A percentile compares a stretch with the other conserved stretches of the same genome.
Conservation (phyloP, 2,329 filamentous ascomycete genomes). For the Fusarium incarnatum region DNA sequence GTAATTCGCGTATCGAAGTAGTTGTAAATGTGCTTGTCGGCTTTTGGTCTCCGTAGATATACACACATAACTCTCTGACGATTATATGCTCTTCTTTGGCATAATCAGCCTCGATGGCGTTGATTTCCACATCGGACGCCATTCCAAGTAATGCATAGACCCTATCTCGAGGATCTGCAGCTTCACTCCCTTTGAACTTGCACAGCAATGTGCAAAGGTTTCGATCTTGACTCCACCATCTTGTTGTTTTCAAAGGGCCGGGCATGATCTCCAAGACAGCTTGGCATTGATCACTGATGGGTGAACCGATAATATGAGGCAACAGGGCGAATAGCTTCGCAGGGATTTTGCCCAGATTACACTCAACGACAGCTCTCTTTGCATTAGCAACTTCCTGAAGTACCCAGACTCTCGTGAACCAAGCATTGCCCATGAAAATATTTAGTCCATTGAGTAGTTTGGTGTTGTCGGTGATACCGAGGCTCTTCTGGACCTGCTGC, state of each 20-base stretch:
- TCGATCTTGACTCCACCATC: conserved; percentile 19
- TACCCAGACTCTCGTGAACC: conserved; percentile 30
- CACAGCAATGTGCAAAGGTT: conserved; percentile 9
- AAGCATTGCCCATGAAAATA: accelerated
- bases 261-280: conserved; percentile 33
- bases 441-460: background rate
- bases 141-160: conserved; percentile 23
- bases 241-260: background rate
- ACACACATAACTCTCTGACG: background rate
- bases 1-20: background rate
- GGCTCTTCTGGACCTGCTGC: accelerated
- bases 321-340: background rate
- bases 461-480: accelerated
- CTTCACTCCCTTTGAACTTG: background rate
- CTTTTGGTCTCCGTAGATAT: background rate
- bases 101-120: conserved; percentile 1
- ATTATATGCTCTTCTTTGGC: background rate
- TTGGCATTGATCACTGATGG: background rate
- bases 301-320: background rate
- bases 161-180: conserved; percentile 10
- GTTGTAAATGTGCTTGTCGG: no score
- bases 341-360: background rate
- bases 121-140: background rate
- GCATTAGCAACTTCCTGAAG: conserved; percentile 27
- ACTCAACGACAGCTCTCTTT: background rate